phyloP scores from a whole-genome alignment of 2,329 filamentous ascomycete genomes.

The Chaetomiaceae sp. region DNA sequence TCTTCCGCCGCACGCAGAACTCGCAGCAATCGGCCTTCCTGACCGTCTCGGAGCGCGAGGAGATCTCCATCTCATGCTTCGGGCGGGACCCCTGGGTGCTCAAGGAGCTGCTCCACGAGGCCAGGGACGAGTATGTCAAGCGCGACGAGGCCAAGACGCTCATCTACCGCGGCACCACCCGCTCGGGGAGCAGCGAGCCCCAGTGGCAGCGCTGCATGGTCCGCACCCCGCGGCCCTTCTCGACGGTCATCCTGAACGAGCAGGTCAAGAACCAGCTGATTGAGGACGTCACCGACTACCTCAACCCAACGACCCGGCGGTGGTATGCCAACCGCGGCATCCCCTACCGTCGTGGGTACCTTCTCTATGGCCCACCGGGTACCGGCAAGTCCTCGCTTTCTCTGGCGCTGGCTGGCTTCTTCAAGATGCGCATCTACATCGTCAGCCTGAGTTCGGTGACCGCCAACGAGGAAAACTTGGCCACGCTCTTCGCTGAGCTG shows the following conservation, averaged over 20 bases:
- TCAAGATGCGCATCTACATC: conserved; percentile 67
- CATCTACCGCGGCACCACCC: conserved; percentile 54
- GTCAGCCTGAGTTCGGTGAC: conserved; percentile 58
- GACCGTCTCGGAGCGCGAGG: conserved; percentile 47
- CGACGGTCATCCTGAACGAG: conserved; percentile 59
- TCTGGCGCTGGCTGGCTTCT: conserved; percentile 63
- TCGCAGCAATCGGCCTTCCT: conserved; percentile 36
- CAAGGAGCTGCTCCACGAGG: conserved; percentile 57
- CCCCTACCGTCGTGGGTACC: conserved; percentile 76
- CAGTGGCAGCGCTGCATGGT: conserved; percentile 59
- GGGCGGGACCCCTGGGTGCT: conserved; percentile 54
- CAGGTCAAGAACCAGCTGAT: conserved; percentile 54
- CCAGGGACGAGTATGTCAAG: conserved; percentile 47
- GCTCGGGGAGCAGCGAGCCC: conserved; percentile 36
- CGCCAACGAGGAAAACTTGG: conserved; percentile 60
- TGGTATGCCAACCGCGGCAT: conserved; percentile 84
- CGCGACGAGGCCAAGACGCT: conserved; percentile 57
- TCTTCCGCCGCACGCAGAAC: conserved; percentile 50
- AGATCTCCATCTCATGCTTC: conserved; percentile 55
- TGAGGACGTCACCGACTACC: conserved; percentile 56
- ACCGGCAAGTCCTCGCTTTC: conserved; percentile 72
- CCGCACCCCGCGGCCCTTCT: conserved; percentile 54
- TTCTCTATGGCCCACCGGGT: conserved; percentile 73
- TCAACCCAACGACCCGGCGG: conserved; percentile 55
- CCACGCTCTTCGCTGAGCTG: conserved; percentile 58